Evolutionary conservation across 2,329 filamentous ascomycete genomes (phyloP).

Genomic region (Beauveria sp.): DNA sequence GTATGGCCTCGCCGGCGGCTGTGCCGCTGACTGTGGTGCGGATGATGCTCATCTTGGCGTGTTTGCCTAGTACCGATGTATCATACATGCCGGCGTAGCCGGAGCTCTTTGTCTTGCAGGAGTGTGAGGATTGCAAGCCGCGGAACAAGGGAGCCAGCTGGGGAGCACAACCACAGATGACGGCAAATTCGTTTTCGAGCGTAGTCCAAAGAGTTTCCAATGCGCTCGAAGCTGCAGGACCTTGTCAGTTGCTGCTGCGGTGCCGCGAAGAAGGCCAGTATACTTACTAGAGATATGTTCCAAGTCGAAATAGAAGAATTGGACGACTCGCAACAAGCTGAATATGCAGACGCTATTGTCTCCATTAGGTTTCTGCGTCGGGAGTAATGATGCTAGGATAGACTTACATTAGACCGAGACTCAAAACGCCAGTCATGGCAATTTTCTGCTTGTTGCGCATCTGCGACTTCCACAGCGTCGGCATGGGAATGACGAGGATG

Average conservation of each 20-base stretch:
- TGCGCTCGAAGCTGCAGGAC: not conserved
- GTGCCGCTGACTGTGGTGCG: conserved; percentile 8
- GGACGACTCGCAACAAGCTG: conserved; percentile 1
- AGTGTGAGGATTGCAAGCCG: not conserved
- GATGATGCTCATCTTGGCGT: conserved; percentile 10
- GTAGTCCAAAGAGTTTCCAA: conserved; percentile 8
- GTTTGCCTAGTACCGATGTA: conserved; percentile 4
- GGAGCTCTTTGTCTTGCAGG: not conserved
- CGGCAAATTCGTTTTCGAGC: conserved; percentile 11
- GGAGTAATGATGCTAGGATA: not conserved
- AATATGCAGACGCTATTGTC: conserved; percentile 8
- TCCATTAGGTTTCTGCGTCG: not conserved
- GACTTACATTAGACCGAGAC: conserved; percentile 7
- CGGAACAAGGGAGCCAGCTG: conserved; percentile 10
- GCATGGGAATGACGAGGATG: conserved; percentile 9
- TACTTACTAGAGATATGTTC: conserved; percentile 7
- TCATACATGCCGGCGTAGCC: conserved; percentile 10
- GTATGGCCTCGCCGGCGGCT: not conserved
- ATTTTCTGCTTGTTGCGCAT: conserved; percentile 6
- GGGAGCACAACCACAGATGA: conserved; percentile 11
- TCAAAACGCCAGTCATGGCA: conserved; percentile 7
- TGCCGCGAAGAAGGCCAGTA: not conserved
- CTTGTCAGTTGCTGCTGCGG: not conserved
- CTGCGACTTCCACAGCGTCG: conserved; percentile 4
- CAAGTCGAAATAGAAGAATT: conserved; percentile 10